Evolutionary conservation across 2,329 filamentous ascomycete genomes (phyloP), one percentile per base, ranked within the genome.

Genomic region (Arthrobotrys conoides): DNA sequence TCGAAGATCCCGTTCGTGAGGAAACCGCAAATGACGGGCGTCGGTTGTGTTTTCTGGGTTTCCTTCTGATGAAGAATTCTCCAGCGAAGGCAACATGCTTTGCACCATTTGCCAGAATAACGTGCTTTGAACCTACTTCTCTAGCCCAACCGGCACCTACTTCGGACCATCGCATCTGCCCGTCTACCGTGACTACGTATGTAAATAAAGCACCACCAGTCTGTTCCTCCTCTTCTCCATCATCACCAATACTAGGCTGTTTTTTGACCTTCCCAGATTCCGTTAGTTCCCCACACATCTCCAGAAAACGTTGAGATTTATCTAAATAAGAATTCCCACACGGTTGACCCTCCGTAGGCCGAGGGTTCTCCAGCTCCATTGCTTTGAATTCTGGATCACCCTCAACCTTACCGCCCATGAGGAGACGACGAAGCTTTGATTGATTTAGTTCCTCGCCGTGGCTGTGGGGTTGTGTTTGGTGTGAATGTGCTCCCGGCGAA

Each of bases 81-180:
- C 76, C 76, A 2, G 76, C 69, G 41, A 79, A 75, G n/a, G 76
- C 76, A 18, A 79, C 76, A 27, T 79, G 64, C 22, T 75, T 75
- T 0, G 70, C 70, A 12, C 76, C 76, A 44, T 79, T 79, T 0
- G 70, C 38, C 5, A 79, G 48, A 41, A 79, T 79, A 12, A 79
- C 76, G 53, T 79, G 76, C 10, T 79, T 79, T 12, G 76, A 79
- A 2, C 76, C 76, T 3, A 79, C 69, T 36, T 79, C 76, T 1
- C 64, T 70, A 27, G 71, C 69, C 69, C 69, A 79, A 3, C 70
- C 76, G 0, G 75, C 46, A 18, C 76, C 76, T 22, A 79, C 76
- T 46, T 79, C 76, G 5, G 76, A 79, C 64, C 70, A 79, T 20
- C 76, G 64, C 66, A 79, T 65, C n/a, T 79, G 75, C 3, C 75